Evolutionary conservation across 2,329 filamentous ascomycete species (phyloP), one percentile per base, ranked within the genome.

Genomic region (Nemania sp.): DNA sequence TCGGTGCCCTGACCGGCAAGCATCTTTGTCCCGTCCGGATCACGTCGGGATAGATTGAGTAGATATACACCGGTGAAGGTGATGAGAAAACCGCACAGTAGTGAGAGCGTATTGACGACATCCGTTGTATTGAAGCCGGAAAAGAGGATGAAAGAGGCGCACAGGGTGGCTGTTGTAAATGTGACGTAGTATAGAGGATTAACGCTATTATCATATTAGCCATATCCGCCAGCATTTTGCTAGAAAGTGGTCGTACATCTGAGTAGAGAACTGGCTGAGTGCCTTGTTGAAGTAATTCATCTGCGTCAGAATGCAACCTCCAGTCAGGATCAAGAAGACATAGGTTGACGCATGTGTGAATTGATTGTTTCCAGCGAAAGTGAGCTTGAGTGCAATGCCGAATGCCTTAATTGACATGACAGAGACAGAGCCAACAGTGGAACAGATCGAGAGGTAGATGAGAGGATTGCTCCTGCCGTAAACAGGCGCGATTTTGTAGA

Each of bases 221-320:
- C 28, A 41, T 40, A n/a, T 22, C 5, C 8, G 23, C 8, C 5
- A 9, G 22, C 7, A 19, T 11, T 11, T 19, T 42, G 31, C 40
- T 4, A 42, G 22, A 14, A 31, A 23, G 44, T 12, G 5, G 28
- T 40, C 89, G 71, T 81, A 96, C 92, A 99, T 96, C 65, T 95
- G 96, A 26, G 94, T 97, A 24, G 90, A 93, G 75, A 97, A 99
- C 67, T 95, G 91, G 72, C 91, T 95, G 56, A 99, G 77, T 6
- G 94, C 94, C 75, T 99, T 99, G 80, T 99, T 99, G 75, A 99
- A 96, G 74, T 99, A 99, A 74, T 99, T 99, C 94, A 99, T 97
- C 79, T 99, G 94, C 7, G 92, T 97, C 63, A 99, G 73, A 69
- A 99, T 97, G 77, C 94, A 99, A 61, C 97, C 90, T 3, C 81